Base-by-base conservation (phyloP, 1,284 basidiomycete genomes). In the Exobasidium cylindrosporum region DNA sequence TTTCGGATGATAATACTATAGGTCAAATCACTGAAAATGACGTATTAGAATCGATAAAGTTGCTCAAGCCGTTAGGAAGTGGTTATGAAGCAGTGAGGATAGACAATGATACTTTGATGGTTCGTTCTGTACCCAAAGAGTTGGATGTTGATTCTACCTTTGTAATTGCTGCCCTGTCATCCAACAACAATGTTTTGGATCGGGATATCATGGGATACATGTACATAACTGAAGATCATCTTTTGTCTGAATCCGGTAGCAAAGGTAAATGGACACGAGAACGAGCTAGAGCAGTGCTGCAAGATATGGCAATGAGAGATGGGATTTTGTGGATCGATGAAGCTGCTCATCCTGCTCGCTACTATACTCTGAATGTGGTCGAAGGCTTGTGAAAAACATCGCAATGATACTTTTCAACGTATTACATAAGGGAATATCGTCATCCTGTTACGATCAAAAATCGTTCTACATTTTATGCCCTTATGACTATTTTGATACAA, bases 281-380 rank as follows among this genome's bases (percentile, higher is more conserved):
- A 21, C 84, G 94, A 29, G 88, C 91, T 0, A 83, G 84, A 43
- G 85, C 87, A 3, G 92, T 89, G 1, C 80, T 98, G 71, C 88
- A 92, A 66, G 92, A 94, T 69, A 93, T 95, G 86, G 84, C 92
- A 13, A 83, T 92, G 70, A 84, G 89, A 32, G 93, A 97, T 70
- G 95, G 93, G 0, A 83, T 96, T 46, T 92, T 92, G 58, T 99
- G 95, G 95, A 79, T 97, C 32, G 95, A 98, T 77, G 43, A 57
- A 50, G 29, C 14, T 5, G 46, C 28, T 57, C 46, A 50, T 21
- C 56, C 56, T 57, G 43, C 35, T 40, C 32, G 56, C 3, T 57
- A 57, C 46, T 57, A 57, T 47, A 24, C 47, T 21, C 26, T 50
- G 26, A 50, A 28, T 28, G 21, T 50, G 17, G 17, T 28, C 10